Base-by-base conservation (phyloP, 2,329 filamentous ascomycete species). In the Colletotrichum echinochloae region DNA sequence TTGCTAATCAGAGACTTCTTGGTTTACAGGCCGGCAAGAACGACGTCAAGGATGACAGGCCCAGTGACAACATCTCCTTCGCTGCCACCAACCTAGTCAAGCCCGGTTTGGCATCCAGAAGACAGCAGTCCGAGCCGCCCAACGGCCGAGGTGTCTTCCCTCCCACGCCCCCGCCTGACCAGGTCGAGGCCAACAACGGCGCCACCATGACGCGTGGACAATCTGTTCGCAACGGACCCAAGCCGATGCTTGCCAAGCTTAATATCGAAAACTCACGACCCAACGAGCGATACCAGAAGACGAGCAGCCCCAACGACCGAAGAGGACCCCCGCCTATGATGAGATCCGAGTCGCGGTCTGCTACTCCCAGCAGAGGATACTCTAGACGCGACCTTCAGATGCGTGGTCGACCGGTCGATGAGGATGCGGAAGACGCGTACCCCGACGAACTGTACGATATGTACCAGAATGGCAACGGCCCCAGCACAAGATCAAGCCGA, bases 161-260 rank as follows among this genome's bases (percentile, higher is more conserved):
- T 23, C 96, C 96, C n/a, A 98, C 96, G n/a, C 96, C 96, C 49
- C 96, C 96, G 8, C 96, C 96, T 7, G 96, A 99, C 84, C 89
- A 89, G 72, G 94, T 98, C 74, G 92, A 91, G 76, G 81, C 81
- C 4, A 72, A 79, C 8, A 74, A 76, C 52, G 63, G 66, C 30
- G 62, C 39, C n/a, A 56, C 68, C 46, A 83, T 87, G 75, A 87
- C 82, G 73, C 85, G 89, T 28, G 88, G 83, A 61, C 84, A 85
- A 35, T 91, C 89, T n/a, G 87, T 91, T 59, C 87, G 89, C 69
- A 90, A 85, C 75, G 89, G 88, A 2, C 83, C 85, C 57, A 91
- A 88, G 73, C 89, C 88, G 46, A 85, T 86, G 81, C 87, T 86
- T n/a, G 84, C 88, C 30, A 89, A 88, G 74, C 85, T 91, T 72